Conservation (phyloP, 176 grass and related monocot species). For the Aegilops umbellulata region DNA sequence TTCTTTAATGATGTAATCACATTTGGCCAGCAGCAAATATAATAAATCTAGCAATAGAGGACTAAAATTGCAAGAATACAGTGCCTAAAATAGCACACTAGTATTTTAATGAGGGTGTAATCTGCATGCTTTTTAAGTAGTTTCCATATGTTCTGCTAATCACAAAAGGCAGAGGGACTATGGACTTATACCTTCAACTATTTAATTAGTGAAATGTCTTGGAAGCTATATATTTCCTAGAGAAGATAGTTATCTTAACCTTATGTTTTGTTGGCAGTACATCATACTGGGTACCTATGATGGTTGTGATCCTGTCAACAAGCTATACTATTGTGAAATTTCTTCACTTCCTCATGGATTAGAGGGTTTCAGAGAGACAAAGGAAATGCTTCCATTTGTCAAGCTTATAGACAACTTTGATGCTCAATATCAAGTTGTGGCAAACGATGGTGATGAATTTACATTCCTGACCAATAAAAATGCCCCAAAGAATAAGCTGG, state of each 20-base stretch:
- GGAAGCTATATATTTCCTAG: not conserved
- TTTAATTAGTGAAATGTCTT: constrained; percentile 3
- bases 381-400: constrained; percentile 76
- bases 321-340: constrained; percentile 82
- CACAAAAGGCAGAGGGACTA: not conserved
- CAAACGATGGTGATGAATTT: constrained; percentile 78
- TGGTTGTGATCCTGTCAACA: constrained; percentile 89
- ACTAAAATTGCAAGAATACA: not conserved
- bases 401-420: constrained; percentile 89
- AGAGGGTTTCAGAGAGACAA: constrained; percentile 54
- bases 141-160: not conserved
- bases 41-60: not conserved
- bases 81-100: not conserved
- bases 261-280: constrained; percentile 58
- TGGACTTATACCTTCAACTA: not conserved
- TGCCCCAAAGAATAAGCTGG: constrained; percentile 81
- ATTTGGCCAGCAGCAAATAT: not conserved
- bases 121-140: not conserved
- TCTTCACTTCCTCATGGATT: constrained; percentile 67
- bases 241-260: constrained; percentile 1
- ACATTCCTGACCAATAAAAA: constrained; percentile 89
- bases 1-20: not conserved
- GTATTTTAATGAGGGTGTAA: not conserved
- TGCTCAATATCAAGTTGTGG: constrained; percentile 64
- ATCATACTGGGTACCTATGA: constrained; percentile 59